Base-by-base conservation (phyloP, 495 filamentous ascomycete species). In the Aspergillus kassunensis region DNA sequence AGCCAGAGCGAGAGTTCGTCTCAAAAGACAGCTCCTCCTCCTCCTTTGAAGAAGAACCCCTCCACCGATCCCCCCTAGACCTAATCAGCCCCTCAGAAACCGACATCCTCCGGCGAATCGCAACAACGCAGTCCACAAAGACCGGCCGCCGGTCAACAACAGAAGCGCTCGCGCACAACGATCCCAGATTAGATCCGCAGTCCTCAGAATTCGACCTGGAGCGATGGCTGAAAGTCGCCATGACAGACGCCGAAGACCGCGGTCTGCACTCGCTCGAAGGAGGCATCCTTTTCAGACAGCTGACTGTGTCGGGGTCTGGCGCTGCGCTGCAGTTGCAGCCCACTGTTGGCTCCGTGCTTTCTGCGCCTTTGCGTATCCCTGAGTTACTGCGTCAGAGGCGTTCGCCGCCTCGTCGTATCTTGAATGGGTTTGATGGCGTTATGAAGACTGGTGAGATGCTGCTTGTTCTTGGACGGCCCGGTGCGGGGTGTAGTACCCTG, bases 381-480 rank as follows among this genome's bases (percentile, higher is more conserved):
- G 40, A 20, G 19, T 15, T 33, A 16, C 34, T 37, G 6, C 11
- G n/a, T 6, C 34, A 37, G n/a, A 37, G 34, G 8, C 34, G 8
- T 3, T 37, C 34, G 2, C 34, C 34, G n/a, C 18, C 34, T 37
- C n/a, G 34, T 6, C 11, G 34, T 1, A 44, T 52, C 11, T 4
- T 52, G 5, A 15, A 25, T 2, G 20, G 21, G n/a, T 24, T 52
- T 2, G 10, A 44, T 19, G 49, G 40, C 4, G 13, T 45, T 11
- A 18, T 52, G 4, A 25, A 44, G 1, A 24, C 20, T 20, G 52
- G 52, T 11, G 52, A 54, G 30, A 8, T 44, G 29, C 13, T 54
- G 13, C 35, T 49, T 13, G 51, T 54, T n/a, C 25, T 54, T 11
- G 51, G 51, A 10, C 43, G 44, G 2, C 51, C 44, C n/a, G 51